Conservation (phyloP, 306 rosid genomes). For the Arachis hypogaea region DNA sequence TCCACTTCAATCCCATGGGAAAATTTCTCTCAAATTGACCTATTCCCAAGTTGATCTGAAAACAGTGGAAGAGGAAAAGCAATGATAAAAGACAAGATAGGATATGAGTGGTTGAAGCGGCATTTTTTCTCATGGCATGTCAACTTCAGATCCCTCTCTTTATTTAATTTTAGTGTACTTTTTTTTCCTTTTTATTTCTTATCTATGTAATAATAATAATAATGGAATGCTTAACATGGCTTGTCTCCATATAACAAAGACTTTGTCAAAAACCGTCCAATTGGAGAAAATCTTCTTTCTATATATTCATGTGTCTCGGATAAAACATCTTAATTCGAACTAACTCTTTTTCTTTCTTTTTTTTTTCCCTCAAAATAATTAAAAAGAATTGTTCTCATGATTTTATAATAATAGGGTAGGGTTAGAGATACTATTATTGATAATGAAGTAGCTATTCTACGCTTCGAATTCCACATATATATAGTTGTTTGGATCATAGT, state of each 20-base stretch:
- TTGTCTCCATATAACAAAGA: slow-evolving; percentile 40
- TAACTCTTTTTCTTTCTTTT: too few species aligned
- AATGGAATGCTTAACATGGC: slow-evolving; percentile 51
- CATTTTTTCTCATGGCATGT: slow-evolving; percentile 41
- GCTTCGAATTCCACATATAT: too few species aligned
- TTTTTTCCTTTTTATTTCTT: not conserved
- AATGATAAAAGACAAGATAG: slow-evolving; percentile 32
- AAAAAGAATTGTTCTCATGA: not conserved
- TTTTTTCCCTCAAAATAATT: too few species aligned
- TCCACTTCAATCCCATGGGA: not conserved
- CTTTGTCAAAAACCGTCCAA: slow-evolving; percentile 55
- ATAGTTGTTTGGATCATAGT: too few species aligned
- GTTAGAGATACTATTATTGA: too few species aligned
- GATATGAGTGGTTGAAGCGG: slow-evolving; percentile 47
- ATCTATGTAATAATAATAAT: not conserved
- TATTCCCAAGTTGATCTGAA: slow-evolving; percentile 7
- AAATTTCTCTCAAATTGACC: not conserved
- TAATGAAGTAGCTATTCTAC: too few species aligned
- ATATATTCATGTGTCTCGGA: slow-evolving; percentile 17
- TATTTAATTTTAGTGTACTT: slow-evolving; percentile 14
- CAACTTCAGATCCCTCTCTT: slow-evolving; percentile 36
- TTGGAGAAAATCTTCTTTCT: slow-evolving; percentile 24
- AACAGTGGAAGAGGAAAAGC: slow-evolving; percentile 11
- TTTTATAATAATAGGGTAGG: too few species aligned
- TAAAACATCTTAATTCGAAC: not conserved